Conservation (phyloP, 495 filamentous ascomycete genomes). For the Elaphomyces granulatus region DNA sequence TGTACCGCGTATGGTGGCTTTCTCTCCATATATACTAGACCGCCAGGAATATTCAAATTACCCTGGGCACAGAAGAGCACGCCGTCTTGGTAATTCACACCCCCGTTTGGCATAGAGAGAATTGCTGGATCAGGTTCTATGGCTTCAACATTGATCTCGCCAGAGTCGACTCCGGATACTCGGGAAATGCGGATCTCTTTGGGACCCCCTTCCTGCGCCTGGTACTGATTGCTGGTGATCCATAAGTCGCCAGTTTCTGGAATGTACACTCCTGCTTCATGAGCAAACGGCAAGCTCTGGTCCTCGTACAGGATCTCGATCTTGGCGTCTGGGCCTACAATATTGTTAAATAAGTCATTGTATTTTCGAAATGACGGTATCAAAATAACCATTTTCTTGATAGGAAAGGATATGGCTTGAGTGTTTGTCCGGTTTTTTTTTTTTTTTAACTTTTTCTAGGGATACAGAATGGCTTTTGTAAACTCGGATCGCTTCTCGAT, state of each 20-base stretch:
- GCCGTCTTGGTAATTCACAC: constrained; percentile 30
- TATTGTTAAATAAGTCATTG: not conserved
- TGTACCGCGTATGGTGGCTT: constrained; percentile 21
- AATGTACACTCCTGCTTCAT: constrained; percentile 46
- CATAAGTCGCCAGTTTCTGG: constrained; percentile 35
- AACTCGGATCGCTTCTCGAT: too few species aligned
- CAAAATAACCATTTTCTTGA: not conserved
- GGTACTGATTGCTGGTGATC: constrained; percentile 37
- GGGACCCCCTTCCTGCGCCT: constrained; percentile 4
- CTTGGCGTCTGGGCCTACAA: not conserved
- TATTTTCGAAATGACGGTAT: not conserved
- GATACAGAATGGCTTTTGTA: too few species aligned
- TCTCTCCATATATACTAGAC: constrained; percentile 26
- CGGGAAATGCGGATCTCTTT: constrained; percentile 19
- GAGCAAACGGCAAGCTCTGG: constrained; percentile 34
- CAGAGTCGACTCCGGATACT: constrained; percentile 16
- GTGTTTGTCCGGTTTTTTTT: too few species aligned
- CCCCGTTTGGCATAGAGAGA: constrained; percentile 44
- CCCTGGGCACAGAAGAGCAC: constrained; percentile 41
- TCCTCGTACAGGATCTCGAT: constrained; percentile 22
- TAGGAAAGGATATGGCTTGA: not conserved
- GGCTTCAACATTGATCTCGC: constrained; percentile 8
- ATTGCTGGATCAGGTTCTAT: constrained; percentile 5
- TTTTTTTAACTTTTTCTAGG: too few species aligned
- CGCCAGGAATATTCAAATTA: constrained; percentile 28